Evolutionary conservation across 2,329 filamentous ascomycete genomes (phyloP), one percentile per base, ranked within the genome.

Genomic region (Lecanoromycetidae sp.): DNA sequence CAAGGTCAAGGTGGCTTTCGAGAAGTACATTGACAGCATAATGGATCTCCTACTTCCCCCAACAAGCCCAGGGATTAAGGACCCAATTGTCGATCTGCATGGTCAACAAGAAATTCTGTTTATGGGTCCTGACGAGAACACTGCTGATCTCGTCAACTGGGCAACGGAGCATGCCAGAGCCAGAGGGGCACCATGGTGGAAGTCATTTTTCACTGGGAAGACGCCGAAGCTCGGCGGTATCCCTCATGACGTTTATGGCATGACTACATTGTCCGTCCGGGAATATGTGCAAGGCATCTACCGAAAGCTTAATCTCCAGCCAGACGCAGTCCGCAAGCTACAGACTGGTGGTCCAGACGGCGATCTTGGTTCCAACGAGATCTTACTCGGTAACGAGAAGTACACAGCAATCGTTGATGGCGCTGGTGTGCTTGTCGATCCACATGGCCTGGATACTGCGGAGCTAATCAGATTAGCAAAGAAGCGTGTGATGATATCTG

Each of bases 161-260:
- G 91, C 91, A n/a, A 98, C 91, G 1, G 82, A 91, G 65, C 91
- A 98, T 65, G 91, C 91, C 51, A 79, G 87, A 44, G 71, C 71
- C 52, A 81, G 91, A 57, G 87, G 87, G 37, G 91, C 91, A 4
- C 87, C 87, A 23, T 98, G 90, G 87, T 98, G 91, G 91, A 98
- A 98, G 74, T 98, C 91, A 0, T 98, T 98, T 77, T 98, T 98
- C 75, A 98, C 91, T 2, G 91, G 91, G 60, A 98, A 98, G 75
- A 94, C 87, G 57, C 91, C 87, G 44, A 91, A 84, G 66, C 76
- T 98, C 12, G 91, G 91, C 54, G 91, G 91, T 61, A 98, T 98
- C 57, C 91, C 91, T 30, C 91, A 98, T 66, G 91, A 98, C 63
- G 69, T 74, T 33, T 98, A 98, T 61, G 91, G 91, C 58, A 98